These are phyloP conservation scores for Gossypium rotundifolium DNA, from an alignment of 345 rosid genomes.

Conservation along the genomic window DNA sequence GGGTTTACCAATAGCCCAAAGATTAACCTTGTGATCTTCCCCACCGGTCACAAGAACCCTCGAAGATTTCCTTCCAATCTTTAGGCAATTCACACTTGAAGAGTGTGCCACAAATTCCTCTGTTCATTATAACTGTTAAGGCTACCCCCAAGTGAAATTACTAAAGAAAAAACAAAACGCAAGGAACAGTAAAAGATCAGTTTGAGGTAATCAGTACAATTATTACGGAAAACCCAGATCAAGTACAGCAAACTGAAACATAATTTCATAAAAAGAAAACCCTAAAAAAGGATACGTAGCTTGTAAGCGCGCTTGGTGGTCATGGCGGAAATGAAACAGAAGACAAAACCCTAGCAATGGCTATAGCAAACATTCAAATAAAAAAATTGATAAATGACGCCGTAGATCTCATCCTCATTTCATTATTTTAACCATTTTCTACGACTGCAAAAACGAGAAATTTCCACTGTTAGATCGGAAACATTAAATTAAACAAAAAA, in stretches of 20 bases:
- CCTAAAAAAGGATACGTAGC: constrained; percentile 74
- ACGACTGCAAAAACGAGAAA: constrained; percentile 13
- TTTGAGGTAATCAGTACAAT: background rate
- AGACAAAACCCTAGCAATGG: constrained; percentile 39
- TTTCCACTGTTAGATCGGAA: constrained; percentile 15
- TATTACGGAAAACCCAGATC: constrained; percentile 17
- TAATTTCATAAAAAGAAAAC: constrained; percentile 9
- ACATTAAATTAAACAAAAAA: background rate
- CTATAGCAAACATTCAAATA: constrained; percentile 28
- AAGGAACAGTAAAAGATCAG: background rate
- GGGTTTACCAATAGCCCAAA: constrained; percentile 99
- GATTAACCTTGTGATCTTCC: constrained; percentile 97
- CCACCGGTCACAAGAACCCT: constrained; percentile 96
- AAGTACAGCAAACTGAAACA: constrained; percentile 13
- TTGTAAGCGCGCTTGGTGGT: constrained; percentile 96
- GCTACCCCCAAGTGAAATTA: constrained; percentile 7
- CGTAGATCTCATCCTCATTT: constrained; percentile 28
- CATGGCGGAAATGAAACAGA: constrained; percentile 46
- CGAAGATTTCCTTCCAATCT: constrained; percentile 94
- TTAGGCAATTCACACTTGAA: constrained; percentile 82
- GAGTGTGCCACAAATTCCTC: constrained; percentile 99
- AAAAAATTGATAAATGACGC: constrained; percentile 22
- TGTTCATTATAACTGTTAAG: constrained; percentile 41
- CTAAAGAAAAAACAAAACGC: background rate
- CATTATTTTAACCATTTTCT: background rate